Percentiles rank a stretch among this genome's conserved stretches.
Conservation (phyloP, 2,329 filamentous ascomycete species). For the Curvularia lunata region DNA sequence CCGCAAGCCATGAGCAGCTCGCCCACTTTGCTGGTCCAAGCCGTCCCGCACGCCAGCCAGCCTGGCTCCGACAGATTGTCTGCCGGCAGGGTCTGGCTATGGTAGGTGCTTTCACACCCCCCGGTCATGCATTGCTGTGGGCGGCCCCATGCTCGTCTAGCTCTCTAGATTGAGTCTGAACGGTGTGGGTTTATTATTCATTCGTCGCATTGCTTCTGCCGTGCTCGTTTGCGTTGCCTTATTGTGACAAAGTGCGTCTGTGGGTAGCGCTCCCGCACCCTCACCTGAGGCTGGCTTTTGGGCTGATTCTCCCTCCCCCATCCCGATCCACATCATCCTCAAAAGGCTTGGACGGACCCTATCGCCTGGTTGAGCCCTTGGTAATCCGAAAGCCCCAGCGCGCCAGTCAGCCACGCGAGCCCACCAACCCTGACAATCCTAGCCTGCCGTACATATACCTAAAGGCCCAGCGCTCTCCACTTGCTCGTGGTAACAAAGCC, state of each 20-base stretch:
- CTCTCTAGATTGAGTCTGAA: slow-evolving; percentile 42
- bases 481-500: slow-evolving; percentile 48
- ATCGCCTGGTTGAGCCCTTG: slow-evolving; percentile 51
- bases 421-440: slow-evolving; percentile 47
- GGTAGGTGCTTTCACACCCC: slow-evolving; percentile 40
- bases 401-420: slow-evolving; percentile 53
- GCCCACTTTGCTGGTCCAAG: slow-evolving; percentile 48
- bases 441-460: slow-evolving; percentile 54
- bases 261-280: slow-evolving; percentile 46
- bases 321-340: slow-evolving; percentile 50
- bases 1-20: slow-evolving; percentile 45
- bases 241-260: slow-evolving; percentile 47
- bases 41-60: slow-evolving; percentile 49
- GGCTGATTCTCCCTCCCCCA: slow-evolving; percentile 42
- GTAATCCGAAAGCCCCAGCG: slow-evolving; percentile 40
- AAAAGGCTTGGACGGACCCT: slow-evolving; percentile 51
- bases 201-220: slow-evolving; percentile 47
- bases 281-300: slow-evolving; percentile 47
- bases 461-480: slow-evolving; percentile 49
- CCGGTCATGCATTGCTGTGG: slow-evolving; percentile 44
- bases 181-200: slow-evolving; percentile 48
- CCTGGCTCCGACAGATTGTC: slow-evolving; percentile 40
- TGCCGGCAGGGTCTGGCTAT: slow-evolving; percentile 44
- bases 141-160: slow-evolving; percentile 41
- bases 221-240: slow-evolving; percentile 50